A percentile compares a stretch with the other conserved stretches of the same genome.
phyloP scores from a whole-genome alignment of 2,329 filamentous ascomycete genomes.

The Aphanoascus verrucosus region DNA sequence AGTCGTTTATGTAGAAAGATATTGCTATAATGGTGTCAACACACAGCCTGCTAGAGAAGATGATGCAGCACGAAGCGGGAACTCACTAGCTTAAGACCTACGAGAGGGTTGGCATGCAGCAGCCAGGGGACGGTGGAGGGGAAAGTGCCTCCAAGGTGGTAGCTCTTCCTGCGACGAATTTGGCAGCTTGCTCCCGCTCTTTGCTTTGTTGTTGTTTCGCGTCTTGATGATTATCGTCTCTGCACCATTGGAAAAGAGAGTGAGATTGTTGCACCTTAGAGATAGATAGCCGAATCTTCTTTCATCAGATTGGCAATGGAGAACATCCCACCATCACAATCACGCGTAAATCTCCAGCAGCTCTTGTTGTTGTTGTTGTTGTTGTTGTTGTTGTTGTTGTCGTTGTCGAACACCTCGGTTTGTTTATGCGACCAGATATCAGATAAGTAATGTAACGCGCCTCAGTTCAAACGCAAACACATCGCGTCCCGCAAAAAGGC shows the following conservation, averaged over 20 bases:
- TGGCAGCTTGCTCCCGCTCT: background rate
- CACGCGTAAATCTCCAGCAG: no score
- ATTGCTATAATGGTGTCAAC: background rate
- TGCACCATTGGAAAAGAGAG: background rate
- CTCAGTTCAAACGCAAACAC: background rate
- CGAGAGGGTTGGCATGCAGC: background rate
- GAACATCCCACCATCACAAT: no score
- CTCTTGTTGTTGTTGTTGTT: background rate
- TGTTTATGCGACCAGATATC: background rate
- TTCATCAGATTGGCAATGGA: no score
- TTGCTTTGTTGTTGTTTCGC: background rate
- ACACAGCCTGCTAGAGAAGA: background rate
- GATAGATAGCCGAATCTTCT: no score
- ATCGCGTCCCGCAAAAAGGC: background rate
- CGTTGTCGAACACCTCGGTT: background rate
- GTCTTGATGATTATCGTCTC: background rate
- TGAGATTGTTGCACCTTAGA: no score
- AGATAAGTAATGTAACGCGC: background rate
- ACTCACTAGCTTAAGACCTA: background rate
- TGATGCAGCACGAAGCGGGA: background rate
- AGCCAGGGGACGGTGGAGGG: background rate
- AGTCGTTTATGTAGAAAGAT: background rate
- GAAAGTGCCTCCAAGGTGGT: constrained; percentile 1
- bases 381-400: no score
- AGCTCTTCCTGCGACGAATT: background rate